Evolutionary conservation across 116 monocot species (phyloP).

Genomic region (Posidonia oceanica): DNA sequence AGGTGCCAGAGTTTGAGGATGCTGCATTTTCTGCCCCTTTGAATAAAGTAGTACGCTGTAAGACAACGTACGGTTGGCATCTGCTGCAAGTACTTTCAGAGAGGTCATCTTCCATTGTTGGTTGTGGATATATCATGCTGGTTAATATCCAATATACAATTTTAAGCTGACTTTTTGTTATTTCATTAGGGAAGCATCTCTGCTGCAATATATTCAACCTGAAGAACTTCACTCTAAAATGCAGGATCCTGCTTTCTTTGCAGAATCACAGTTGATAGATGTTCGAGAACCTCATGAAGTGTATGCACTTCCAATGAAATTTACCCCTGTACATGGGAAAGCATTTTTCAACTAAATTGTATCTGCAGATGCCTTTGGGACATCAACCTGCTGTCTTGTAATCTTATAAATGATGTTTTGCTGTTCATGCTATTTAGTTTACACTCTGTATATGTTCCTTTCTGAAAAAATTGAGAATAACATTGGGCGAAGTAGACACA

Average conservation of each 20-base stretch:
- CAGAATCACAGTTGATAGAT: conserved; percentile 92
- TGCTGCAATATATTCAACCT: conserved; percentile 64
- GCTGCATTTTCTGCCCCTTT: conserved; percentile 86
- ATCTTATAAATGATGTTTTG: too few relatives aligned
- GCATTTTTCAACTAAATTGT: neutral
- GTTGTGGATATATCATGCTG: neutral
- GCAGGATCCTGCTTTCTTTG: conserved; percentile 76
- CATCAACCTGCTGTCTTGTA: too few relatives aligned
- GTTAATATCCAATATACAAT: neutral
- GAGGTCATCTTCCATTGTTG: conserved; percentile 30
- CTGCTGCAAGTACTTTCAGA: conserved; percentile 87
- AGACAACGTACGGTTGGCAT: conserved; percentile 97
- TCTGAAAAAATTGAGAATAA: too few relatives aligned
- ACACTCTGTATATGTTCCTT: too few relatives aligned
- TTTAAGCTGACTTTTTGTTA: neutral
- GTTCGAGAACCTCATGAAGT: conserved; percentile 97
- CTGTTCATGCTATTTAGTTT: too few relatives aligned
- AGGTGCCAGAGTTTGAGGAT: conserved; percentile 96
- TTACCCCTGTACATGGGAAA: neutral
- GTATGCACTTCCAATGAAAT: conserved; percentile 20
- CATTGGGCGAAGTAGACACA: too few relatives aligned
- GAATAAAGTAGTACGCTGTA: conserved; percentile 90
- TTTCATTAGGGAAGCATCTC: conserved; percentile 43
- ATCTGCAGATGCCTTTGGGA: neutral
- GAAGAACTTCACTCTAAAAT: conserved; percentile 77